phyloP scores from a whole-genome alignment of 2,329 filamentous ascomycete genomes.

The Colletotrichum karsti region DNA sequence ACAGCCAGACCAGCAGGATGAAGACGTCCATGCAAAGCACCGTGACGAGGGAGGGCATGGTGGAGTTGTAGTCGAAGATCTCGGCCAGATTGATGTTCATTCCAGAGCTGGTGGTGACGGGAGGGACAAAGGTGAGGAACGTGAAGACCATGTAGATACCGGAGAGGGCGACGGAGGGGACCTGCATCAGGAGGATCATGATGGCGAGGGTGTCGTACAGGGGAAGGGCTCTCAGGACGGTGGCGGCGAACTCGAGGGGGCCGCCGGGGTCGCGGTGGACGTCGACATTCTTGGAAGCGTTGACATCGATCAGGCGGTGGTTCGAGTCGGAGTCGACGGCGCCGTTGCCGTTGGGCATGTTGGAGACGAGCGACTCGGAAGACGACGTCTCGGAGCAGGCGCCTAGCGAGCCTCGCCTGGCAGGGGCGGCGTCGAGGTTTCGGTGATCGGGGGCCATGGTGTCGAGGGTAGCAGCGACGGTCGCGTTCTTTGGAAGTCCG shows the following conservation, averaged over 20 bases:
- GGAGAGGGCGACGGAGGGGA: conserved; percentile 87
- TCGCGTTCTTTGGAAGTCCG: conserved; percentile 30
- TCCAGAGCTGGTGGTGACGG: conserved; percentile 79
- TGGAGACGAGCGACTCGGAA: conserved; percentile 56
- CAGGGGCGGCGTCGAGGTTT: conserved; percentile 48
- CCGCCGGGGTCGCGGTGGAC: conserved; percentile 78
- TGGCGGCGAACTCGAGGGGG: conserved; percentile 80
- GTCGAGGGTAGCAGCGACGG: conserved; percentile 33
- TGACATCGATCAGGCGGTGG: conserved; percentile 75
- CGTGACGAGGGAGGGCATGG: conserved; percentile 85
- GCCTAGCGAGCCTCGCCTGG: conserved; percentile 59
- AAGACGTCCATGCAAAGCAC: conserved; percentile 85
- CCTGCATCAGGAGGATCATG: conserved; percentile 92
- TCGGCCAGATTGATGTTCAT: conserved; percentile 87
- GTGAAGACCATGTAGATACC: conserved; percentile 93
- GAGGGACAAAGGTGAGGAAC: conserved; percentile 89
- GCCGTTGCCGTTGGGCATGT: conserved; percentile 44
- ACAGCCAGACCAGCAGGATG: conserved; percentile 85
- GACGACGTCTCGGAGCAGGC: conserved; percentile 64
- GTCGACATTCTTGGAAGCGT: conserved; percentile 72
- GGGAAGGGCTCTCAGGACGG: conserved; percentile 88
- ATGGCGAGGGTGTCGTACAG: conserved; percentile 96
- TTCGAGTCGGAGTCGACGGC: conserved; percentile 57
- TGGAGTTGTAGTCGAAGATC: conserved; percentile 87
- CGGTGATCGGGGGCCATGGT: conserved; percentile 51